Conservation (phyloP, 345 rosid genomes). For the Melastoma malabathricum region DNA sequence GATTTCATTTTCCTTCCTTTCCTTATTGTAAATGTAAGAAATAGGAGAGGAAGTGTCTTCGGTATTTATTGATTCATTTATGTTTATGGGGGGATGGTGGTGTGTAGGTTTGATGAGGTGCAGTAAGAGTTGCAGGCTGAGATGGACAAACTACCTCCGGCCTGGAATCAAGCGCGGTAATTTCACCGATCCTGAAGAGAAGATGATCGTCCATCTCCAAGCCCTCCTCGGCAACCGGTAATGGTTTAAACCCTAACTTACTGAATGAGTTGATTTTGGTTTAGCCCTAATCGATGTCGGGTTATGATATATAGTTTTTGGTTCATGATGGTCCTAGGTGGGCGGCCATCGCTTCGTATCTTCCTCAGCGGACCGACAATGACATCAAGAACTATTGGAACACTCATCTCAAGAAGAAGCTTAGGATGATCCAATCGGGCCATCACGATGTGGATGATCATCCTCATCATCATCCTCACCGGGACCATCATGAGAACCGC, state of each 20-base stretch:
- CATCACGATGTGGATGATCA: slow-evolving; percentile 7
- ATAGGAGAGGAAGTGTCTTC: too few species aligned
- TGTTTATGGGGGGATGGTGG: not conserved
- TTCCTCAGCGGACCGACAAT: slow-evolving; percentile 92
- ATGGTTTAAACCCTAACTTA: not conserved
- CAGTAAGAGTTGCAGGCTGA: slow-evolving; percentile 94
- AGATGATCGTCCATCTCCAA: slow-evolving; percentile 93
- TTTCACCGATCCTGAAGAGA: slow-evolving; percentile 80
- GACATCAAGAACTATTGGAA: slow-evolving; percentile 95
- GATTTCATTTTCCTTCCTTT: too few species aligned
- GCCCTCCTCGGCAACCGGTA: slow-evolving; percentile 95
- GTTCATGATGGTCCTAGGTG: slow-evolving; percentile 32
- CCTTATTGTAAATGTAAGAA: too few species aligned
- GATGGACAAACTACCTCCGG: slow-evolving; percentile 95
- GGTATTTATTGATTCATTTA: too few species aligned
- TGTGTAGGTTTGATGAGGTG: slow-evolving; percentile 79
- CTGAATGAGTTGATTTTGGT: not conserved
- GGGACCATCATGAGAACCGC: slow-evolving; percentile 16
- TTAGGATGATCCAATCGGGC: slow-evolving; percentile 36
- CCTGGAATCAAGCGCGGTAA: slow-evolving; percentile 91
- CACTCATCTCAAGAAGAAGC: slow-evolving; percentile 81
- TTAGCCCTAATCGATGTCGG: not conserved
- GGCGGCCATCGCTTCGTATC: slow-evolving; percentile 99
- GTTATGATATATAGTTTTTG: not conserved
- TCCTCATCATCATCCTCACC: not conserved